Evolutionary conservation across 2,329 filamentous ascomycete species (phyloP).

Genomic region (Penicillium sp.): DNA sequence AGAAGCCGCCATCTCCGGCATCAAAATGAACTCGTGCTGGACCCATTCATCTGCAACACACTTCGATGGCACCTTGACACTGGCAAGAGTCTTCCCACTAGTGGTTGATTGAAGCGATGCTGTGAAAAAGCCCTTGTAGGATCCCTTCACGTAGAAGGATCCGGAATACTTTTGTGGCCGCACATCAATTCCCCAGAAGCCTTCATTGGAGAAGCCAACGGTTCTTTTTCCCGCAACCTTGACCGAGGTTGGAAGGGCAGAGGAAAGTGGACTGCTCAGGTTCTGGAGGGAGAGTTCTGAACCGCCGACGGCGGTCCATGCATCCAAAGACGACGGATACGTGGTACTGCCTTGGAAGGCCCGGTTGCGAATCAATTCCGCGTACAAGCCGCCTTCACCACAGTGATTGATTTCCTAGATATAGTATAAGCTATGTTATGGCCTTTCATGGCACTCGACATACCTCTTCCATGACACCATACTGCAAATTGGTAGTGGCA

Average conservation of each 20-base stretch:
- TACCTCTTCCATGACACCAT: constrained; percentile 35
- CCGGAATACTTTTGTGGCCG: constrained; percentile 49
- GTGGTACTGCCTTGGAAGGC: constrained; percentile 34
- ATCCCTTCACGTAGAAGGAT: constrained; percentile 50
- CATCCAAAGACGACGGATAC: constrained; percentile 32
- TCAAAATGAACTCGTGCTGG: constrained; percentile 40
- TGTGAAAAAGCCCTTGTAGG: constrained; percentile 36
- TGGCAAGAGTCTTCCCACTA: constrained; percentile 39
- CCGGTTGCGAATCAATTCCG: constrained; percentile 35
- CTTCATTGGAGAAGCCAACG: constrained; percentile 50
- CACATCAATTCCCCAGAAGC: constrained; percentile 55
- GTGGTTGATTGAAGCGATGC: constrained; percentile 41
- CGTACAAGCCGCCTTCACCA: constrained; percentile 37
- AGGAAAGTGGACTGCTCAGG: constrained; percentile 43
- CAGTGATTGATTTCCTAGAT: constrained; percentile 33
- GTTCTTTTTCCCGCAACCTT: constrained; percentile 43
- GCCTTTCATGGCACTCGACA: not conserved
- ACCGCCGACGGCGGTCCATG: constrained; percentile 31
- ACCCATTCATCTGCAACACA: constrained; percentile 39
- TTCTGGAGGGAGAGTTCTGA: constrained; percentile 37
- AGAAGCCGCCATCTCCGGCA: constrained; percentile 19
- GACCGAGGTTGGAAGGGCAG: constrained; percentile 45
- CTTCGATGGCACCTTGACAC: constrained; percentile 32
- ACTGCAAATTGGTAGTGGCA: constrained; percentile 26
- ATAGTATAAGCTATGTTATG: not conserved